Evolutionary conservation across 345 rosid genomes (phyloP), one percentile per base, ranked within the genome.

Genomic region (Mallotus nudiflorus): DNA sequence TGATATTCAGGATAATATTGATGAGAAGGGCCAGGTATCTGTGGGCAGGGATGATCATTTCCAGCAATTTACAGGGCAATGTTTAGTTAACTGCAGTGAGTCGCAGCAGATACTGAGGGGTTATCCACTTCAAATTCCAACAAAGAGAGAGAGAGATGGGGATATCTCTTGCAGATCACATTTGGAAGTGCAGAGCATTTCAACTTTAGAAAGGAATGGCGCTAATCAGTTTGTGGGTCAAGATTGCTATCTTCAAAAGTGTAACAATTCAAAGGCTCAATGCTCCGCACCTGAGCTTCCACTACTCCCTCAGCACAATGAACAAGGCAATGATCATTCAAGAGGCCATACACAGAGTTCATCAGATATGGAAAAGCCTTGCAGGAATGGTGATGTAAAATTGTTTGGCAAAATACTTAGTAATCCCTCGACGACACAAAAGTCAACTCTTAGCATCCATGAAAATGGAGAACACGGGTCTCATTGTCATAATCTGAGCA

Each of bases 381-480:
- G 80, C 74, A 80, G 88, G 70, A 88, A 73, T 69, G 92, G 89
- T 52, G 89, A 90, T 84, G 87, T 95, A 49, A 92, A 87, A 73
- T 82, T 92, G 29, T 95, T 92, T 82, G 97, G 99, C 54, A 82
- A 89, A 81, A 88, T 95, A 58, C 87, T 92, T 28, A 85, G 84
- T 54, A 76, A 76, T 39, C 75, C 90, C 13, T 72, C 78, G 0
- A 68, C 84, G 56, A 65, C 61, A 19, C 79, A 63, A 62, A 79
- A 66, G 61, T 40, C 54, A n/a, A 74, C 67, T 63, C 29, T 63
- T 5, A 56, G 33, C 46, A 45, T 78, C 22, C 75, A 71, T 49
- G 87, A 81, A 53, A 77, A 66, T 39, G 88, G 74, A 56, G 86
- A 73, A 5, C 84, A 77, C 20, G 85, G 75, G n/a, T 15, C 46